phyloP scores from a whole-genome alignment of 331 rosid genomes.

The Quercus lobata region DNA sequence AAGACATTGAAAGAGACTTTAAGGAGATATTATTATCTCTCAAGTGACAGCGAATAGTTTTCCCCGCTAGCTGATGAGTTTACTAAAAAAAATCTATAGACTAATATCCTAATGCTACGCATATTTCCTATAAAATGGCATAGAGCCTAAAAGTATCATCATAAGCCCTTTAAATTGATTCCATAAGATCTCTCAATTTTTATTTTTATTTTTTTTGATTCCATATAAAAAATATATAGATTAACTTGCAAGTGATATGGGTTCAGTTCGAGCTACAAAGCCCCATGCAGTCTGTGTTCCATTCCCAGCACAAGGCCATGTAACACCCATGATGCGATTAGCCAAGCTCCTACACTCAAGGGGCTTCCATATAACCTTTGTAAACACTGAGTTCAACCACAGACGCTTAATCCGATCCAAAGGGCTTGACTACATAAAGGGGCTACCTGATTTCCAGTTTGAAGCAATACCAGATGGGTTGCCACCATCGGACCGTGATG shows the following conservation, averaged over 20 bases:
- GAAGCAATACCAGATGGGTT: conserved; percentile 50
- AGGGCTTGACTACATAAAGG: conserved; percentile 22
- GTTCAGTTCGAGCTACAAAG: not conserved
- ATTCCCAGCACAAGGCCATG: conserved; percentile 52
- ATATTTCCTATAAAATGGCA: no score
- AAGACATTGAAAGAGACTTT: no score
- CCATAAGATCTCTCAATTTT: no score
- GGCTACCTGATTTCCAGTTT: conserved; percentile 28
- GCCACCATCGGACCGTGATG: conserved; percentile 36
- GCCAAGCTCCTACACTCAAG: conserved; percentile 38
- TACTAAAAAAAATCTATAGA: no score
- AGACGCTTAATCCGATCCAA: conserved; percentile 27
- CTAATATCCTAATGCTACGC: no score
- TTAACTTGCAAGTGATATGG: not conserved
- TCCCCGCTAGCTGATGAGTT: no score
- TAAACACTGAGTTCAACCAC: conserved; percentile 46
- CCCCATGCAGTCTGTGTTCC: conserved; percentile 42
- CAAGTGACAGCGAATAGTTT: no score
- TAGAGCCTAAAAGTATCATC: no score
- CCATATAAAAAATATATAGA: no score
- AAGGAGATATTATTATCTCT: no score
- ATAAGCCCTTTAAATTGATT: no score
- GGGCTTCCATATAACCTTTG: conserved; percentile 54
- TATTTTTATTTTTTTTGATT: no score
- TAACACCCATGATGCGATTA: conserved; percentile 42